Percentiles rank a stretch among this genome's conserved stretches.
Evolutionary conservation across 225 moss, liverwort and hornwort genomes (phyloP).

Genomic region (Antitrichia curtipendula): DNA sequence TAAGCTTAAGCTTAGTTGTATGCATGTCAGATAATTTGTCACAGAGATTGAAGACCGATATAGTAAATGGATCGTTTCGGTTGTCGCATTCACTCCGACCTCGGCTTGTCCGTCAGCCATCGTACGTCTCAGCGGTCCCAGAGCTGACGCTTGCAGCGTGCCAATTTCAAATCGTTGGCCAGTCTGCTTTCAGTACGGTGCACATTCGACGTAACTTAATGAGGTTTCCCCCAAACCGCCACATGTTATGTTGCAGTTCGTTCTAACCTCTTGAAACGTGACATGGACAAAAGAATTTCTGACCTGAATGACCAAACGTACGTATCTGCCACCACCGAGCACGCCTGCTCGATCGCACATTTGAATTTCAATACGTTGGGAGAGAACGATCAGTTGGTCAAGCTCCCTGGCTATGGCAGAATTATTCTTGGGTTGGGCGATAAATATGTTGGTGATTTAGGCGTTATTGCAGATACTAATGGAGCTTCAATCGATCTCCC

Average conservation of each 20-base stretch:
- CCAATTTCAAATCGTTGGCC: conserved; percentile 6
- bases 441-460: background rate
- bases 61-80: background rate
- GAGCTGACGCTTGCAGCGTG: conserved; percentile 3
- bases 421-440: background rate
- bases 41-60: background rate
- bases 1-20: too few species aligned
- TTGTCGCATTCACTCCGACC: background rate
- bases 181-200: background rate
- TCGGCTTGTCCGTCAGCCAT: background rate
- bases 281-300: background rate
- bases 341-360: background rate
- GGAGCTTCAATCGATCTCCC: background rate
- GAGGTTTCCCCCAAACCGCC: background rate
- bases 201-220: background rate
- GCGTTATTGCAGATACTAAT: background rate
- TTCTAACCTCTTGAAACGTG: background rate
- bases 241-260: background rate
- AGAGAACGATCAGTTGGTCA: background rate
- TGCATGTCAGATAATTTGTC: background rate
- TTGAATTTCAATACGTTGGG: conserved; percentile 20
- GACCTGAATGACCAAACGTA: background rate
- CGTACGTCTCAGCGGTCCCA: background rate
- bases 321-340: background rate
- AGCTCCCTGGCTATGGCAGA: background rate